Evolutionary conservation across 768 basidiomycete genomes (phyloP).

Genomic region (Suillus alpinus): DNA sequence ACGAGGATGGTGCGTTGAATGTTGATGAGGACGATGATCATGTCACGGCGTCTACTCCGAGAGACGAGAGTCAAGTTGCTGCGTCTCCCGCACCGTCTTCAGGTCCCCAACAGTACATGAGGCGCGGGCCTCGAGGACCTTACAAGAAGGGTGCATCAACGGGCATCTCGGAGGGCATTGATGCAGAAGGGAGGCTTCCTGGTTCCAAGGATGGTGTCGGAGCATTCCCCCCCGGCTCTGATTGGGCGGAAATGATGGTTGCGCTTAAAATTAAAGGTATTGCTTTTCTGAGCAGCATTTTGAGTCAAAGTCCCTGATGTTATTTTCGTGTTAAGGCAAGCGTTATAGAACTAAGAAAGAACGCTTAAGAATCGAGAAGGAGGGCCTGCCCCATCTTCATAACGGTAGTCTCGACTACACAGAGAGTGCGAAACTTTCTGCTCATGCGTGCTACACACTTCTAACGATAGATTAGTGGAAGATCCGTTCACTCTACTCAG

Average conservation of each 20-base stretch:
- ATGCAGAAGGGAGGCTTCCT: slow-evolving; percentile 69
- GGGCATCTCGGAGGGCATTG: slow-evolving; percentile 46
- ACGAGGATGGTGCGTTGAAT: slow-evolving; percentile 40
- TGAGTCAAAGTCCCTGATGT: neutral
- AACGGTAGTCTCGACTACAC: slow-evolving; percentile 80
- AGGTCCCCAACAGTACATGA: slow-evolving; percentile 27
- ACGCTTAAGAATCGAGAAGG: slow-evolving; percentile 69
- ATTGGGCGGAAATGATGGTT: slow-evolving; percentile 72
- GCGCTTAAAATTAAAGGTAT: slow-evolving; percentile 73
- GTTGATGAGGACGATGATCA: slow-evolving; percentile 33
- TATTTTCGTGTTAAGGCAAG: slow-evolving; percentile 46
- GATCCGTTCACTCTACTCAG: slow-evolving; percentile 73
- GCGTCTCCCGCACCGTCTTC: slow-evolving; percentile 47
- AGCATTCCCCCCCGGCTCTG: slow-evolving; percentile 66
- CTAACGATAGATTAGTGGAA: slow-evolving; percentile 52
- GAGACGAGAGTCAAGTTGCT: slow-evolving; percentile 41
- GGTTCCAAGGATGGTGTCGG: slow-evolving; percentile 77
- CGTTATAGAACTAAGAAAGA: slow-evolving; percentile 82
- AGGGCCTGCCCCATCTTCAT: slow-evolving; percentile 64
- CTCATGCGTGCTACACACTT: neutral
- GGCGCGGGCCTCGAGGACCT: slow-evolving; percentile 50
- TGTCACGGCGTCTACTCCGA: slow-evolving; percentile 33
- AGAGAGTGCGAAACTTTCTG: slow-evolving; percentile 48
- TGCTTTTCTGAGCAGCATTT: neutral
- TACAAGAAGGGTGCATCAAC: slow-evolving; percentile 50